A percentile compares a stretch with the other conserved stretches of the same genome.
These are phyloP conservation scores for Cichorium intybus DNA, from an alignment of 140 eudicot species.

Conservation along the genomic window DNA sequence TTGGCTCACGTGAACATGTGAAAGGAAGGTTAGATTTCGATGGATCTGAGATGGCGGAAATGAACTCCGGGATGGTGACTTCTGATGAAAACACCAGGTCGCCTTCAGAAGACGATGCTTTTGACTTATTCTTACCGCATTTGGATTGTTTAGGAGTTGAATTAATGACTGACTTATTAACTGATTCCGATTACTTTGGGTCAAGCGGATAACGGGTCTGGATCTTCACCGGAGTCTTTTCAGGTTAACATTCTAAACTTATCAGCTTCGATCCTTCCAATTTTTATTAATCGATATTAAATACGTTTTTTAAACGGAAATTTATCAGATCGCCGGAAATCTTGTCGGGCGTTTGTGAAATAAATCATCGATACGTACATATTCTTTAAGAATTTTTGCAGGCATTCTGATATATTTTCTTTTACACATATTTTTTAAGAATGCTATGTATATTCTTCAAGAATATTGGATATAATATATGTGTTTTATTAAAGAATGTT, in stretches of 20 bases:
- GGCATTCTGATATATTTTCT: too few relatives aligned
- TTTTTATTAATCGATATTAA: neutral
- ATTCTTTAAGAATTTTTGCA: too few relatives aligned
- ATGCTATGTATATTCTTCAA: too few relatives aligned
- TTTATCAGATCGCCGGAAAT: conserved; percentile 53
- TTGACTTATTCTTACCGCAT: conserved; percentile 72
- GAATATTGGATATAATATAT: too few relatives aligned
- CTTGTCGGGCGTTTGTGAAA: too few relatives aligned
- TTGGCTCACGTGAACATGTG: conserved; percentile 56
- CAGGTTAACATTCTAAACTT: conserved; percentile 45
- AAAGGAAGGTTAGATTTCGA: conserved; percentile 88
- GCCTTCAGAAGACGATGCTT: conserved; percentile 54
- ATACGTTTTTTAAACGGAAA: neutral
- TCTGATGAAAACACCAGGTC: conserved; percentile 44
- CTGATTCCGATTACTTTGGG: conserved; percentile 56
- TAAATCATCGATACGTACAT: too few relatives aligned
- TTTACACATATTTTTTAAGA: too few relatives aligned
- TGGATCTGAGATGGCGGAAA: conserved; percentile 41
- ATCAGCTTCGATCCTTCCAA: neutral
- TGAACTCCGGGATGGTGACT: conserved; percentile 26
- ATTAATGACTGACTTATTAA: conserved; percentile 59
- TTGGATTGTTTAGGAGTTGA: conserved; percentile 68
- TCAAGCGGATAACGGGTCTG: conserved; percentile 31
- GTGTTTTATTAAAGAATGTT: too few relatives aligned
- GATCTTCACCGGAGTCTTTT: conserved; percentile 56